These are phyloP conservation scores for Trametes pubescens DNA, from an alignment of 1,284 basidiomycete species.

Conservation along the genomic window DNA sequence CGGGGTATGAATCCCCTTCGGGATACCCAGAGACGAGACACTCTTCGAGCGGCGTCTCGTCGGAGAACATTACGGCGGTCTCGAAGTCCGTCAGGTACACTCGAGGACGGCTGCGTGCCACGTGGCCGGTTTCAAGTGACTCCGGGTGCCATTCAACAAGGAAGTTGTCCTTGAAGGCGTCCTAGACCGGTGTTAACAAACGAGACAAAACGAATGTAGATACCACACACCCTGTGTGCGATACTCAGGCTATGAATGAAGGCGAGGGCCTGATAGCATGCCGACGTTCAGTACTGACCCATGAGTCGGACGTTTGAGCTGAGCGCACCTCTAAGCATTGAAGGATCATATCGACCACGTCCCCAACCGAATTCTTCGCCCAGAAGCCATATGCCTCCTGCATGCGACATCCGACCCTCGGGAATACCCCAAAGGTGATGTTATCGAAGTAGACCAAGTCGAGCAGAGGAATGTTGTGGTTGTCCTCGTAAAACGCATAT, in stretches of 20 bases:
- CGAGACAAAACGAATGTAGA: neutral
- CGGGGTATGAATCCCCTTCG: neutral
- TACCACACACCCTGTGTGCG: constrained; percentile 18
- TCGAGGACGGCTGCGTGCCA: constrained; percentile 34
- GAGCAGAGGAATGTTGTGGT: constrained; percentile 30
- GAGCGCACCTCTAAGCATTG: constrained; percentile 38
- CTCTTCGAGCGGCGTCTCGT: neutral
- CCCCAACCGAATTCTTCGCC: constrained; percentile 41
- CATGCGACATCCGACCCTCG: constrained; percentile 31
- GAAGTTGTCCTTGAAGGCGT: constrained; percentile 41
- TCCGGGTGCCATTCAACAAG: constrained; percentile 41
- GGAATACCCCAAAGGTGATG: constrained; percentile 42
- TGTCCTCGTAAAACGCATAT: constrained; percentile 1
- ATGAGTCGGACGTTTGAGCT: neutral
- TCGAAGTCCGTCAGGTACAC: constrained; percentile 44
- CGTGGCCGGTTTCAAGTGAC: constrained; percentile 30
- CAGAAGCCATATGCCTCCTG: constrained; percentile 28
- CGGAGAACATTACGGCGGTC: constrained; percentile 36
- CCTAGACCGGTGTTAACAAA: constrained; percentile 27
- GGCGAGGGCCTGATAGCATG: constrained; percentile 6
- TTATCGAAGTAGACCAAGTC: constrained; percentile 38
- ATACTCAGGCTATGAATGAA: constrained; percentile 10
- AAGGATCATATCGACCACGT: constrained; percentile 41
- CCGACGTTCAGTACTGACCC: neutral
- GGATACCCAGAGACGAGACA: constrained; percentile 3